Evolutionary conservation across 2,329 filamentous ascomycete genomes (phyloP), one percentile per base, ranked within the genome.

Genomic region (Colletotrichum tamarilloi): DNA sequence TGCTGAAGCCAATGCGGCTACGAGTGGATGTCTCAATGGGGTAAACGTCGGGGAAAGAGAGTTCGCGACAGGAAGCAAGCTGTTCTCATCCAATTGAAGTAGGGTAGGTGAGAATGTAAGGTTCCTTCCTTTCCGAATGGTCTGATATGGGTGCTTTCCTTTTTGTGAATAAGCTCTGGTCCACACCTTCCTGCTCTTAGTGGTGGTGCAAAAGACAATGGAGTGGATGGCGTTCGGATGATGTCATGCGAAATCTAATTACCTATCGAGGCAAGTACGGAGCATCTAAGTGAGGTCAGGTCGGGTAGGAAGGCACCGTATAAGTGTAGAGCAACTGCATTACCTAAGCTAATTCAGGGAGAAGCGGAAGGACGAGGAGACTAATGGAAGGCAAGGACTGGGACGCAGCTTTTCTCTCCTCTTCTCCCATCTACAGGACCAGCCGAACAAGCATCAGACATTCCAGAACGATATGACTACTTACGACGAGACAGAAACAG

Each of bases 201-300:
- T 30, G 55, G 19, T 24, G 52, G 42, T 59, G 42, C 30, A 30
- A 16, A 65, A 12, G 8, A 30, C 49, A n/a, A 8, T 28, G 16
- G 49, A 22, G 42, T 28, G 62, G 32, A 56, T 70, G 71, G 56
- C 71, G 71, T 73, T 73, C 71, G 67, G 71, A 73, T 73, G 71
- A 73, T 73, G 71, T 73, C 71, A 73, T 73, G 67, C 66, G 60
- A 60, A 57, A 19, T 38, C 22, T 46, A 62, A 59, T 30, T 30
- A 30, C 30, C 58, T 16, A 38, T 32, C 38, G n/a, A 38, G 19
- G 42, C 42, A 49, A 49, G 42, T 11, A 49, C 42, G 42, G 19
- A 49, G 42, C 38, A 42, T 42, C 16, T 42, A 42, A 42, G 38
- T 42, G 16, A 42, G 38, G 35, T 42, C 35, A 42, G 38, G 35